Conservation (phyloP, 2,329 filamentous ascomycete species). For the Cytospora schulzeri region DNA sequence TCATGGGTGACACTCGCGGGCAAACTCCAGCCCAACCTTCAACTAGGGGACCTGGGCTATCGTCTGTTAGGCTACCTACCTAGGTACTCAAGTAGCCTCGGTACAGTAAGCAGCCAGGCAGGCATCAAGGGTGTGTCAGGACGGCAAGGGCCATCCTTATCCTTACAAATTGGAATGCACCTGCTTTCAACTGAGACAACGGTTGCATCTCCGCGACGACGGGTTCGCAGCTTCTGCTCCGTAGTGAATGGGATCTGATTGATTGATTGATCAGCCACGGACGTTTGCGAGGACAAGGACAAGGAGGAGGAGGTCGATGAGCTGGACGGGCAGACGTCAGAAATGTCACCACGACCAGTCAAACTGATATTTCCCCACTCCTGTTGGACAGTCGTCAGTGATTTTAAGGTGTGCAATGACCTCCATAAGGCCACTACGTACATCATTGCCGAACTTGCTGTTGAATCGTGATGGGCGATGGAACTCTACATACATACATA, state of each 20-base stretch:
- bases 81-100: too few relatives aligned
- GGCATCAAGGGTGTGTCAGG: not conserved
- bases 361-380: not conserved
- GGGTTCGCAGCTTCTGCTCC: not conserved
- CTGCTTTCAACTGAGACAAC: not conserved
- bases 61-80: too few relatives aligned
- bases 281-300: too few relatives aligned
- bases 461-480: not conserved
- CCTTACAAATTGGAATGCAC: not conserved
- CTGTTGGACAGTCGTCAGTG: not conserved
- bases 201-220: not conserved
- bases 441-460: not conserved
- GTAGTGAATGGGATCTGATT: too few relatives aligned
- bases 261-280: not conserved
- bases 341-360: constrained; percentile 15
- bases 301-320: not conserved
- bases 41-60: too few relatives aligned
- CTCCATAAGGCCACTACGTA: not conserved
- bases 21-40: not conserved
- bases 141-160: not conserved
- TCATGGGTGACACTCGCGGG: not conserved
- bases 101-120: not conserved
- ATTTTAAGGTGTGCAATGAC: not conserved
- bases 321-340: constrained; percentile 14
- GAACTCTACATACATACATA: too few relatives aligned